These are phyloP conservation scores for Spizellomyces sp. DNA, from an alignment of 192 early-diverging fungal species.

Conservation along the genomic window DNA sequence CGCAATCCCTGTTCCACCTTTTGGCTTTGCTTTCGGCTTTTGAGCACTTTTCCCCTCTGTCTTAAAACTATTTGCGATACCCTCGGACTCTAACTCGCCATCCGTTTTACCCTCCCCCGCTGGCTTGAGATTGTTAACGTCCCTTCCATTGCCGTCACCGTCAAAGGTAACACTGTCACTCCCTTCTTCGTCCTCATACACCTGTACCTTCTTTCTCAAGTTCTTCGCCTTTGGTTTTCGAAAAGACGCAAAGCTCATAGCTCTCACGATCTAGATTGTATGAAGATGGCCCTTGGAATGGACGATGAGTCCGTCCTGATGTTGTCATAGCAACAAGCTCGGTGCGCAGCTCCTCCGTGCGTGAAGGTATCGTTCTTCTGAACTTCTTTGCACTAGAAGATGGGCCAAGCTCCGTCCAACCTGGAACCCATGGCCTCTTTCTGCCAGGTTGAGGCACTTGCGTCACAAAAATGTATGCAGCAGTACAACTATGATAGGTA, in stretches of 20 bases:
- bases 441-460: slow-evolving; percentile 18
- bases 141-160: neutral
- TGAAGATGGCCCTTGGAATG: no score
- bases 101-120: neutral
- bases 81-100: neutral
- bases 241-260: slow-evolving; percentile 30
- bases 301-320: no score
- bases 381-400: neutral
- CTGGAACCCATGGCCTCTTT: slow-evolving; percentile 30
- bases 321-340: no score
- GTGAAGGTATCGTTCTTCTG: neutral
- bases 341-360: no score
- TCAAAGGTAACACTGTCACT: neutral
- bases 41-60: neutral
- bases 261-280: no score
- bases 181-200: slow-evolving; percentile 20
- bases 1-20: neutral
- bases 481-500: slow-evolving; percentile 31
- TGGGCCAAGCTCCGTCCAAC: slow-evolving; percentile 25
- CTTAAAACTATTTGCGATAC: no score
- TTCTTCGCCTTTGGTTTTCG: slow-evolving; percentile 29
- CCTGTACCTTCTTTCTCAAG: slow-evolving; percentile 17
- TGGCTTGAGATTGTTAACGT: neutral
- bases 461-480: slow-evolving; percentile 30
- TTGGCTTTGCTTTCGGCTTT: slow-evolving; percentile 8